Percentiles rank a stretch among this genome's conserved stretches.
Evolutionary conservation across 139 green algal genomes (phyloP).

Genomic region (Coelastrella sp.): DNA sequence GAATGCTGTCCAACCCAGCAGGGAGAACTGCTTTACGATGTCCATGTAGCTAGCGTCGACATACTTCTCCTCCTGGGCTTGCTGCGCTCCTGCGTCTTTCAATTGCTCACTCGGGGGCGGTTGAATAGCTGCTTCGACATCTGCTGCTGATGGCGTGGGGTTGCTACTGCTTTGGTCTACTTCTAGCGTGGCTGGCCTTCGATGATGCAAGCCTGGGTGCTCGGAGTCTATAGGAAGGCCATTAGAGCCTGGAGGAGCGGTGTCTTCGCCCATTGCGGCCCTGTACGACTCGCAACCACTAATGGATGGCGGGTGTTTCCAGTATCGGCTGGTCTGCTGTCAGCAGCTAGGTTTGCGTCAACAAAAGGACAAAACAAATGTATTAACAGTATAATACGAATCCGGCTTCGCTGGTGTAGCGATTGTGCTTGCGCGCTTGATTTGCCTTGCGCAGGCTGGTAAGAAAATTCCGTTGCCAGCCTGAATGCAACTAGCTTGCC

Average conservation of each 20-base stretch:
- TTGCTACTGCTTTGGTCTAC: neutral
- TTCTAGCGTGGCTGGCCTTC: neutral
- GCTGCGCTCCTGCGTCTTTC: neutral
- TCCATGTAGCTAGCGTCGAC: constrained; percentile 61
- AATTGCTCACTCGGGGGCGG: neutral
- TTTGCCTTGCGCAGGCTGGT: no score
- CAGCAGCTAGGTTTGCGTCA: neutral
- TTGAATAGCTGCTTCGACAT: constrained; percentile 26
- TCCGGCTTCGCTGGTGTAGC: no score
- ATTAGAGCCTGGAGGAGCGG: neutral
- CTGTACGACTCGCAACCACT: neutral
- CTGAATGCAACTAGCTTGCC: neutral
- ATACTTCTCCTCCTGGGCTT: neutral
- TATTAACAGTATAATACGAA: no score
- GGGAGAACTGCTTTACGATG: constrained; percentile 74
- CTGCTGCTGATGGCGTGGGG: neutral
- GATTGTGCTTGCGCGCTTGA: no score
- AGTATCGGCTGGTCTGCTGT: neutral
- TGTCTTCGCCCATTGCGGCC: neutral
- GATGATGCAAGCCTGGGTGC: neutral
- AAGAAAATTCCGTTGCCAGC: no score
- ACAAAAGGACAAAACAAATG: no score
- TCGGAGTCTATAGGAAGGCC: neutral
- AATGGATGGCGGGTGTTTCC: neutral
- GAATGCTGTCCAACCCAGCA: constrained; percentile 89